phyloP scores from a whole-genome alignment of 2,329 filamentous ascomycete species.

The Phyllosticta ampelicida region DNA sequence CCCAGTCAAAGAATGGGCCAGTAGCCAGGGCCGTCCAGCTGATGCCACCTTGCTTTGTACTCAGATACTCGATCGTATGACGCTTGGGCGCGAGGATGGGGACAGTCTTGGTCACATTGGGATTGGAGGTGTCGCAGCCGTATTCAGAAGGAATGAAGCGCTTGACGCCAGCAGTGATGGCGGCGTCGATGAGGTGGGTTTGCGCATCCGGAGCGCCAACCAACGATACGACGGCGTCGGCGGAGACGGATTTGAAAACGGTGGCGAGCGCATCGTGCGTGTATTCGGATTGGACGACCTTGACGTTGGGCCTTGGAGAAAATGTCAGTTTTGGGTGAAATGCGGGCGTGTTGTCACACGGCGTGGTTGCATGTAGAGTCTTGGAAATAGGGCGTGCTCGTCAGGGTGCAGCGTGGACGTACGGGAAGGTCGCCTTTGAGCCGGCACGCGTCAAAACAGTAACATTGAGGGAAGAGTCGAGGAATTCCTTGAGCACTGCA shows the following conservation, averaged over 20 bases:
- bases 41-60: conserved; percentile 36
- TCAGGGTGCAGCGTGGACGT: background rate
- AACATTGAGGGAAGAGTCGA: conserved; percentile 17
- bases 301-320: conserved; percentile 21
- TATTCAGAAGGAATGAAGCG: conserved; percentile 54
- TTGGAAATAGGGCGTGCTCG: background rate
- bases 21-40: conserved; percentile 50
- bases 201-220: conserved; percentile 37
- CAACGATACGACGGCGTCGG: conserved; percentile 46
- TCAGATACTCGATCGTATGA: conserved; percentile 41
- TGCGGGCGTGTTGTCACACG: background rate
- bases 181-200: conserved; percentile 45
- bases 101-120: conserved; percentile 29
- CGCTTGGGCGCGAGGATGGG: conserved; percentile 44
- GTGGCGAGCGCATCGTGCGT: conserved; percentile 37
- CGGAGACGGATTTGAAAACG: conserved; percentile 39
- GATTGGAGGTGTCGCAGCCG: conserved; percentile 32
- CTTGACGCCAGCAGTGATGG: conserved; percentile 48
- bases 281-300: conserved; percentile 40
- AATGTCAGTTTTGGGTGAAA: conserved; percentile 16
- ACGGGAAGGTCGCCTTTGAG: conserved; percentile 16
- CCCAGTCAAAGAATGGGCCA: conserved; percentile 53
- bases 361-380: background rate
- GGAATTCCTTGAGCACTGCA: conserved; percentile 19
- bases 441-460: conserved; percentile 21